Evolutionary conservation across 495 filamentous ascomycete species (phyloP).

Genomic region (Aspergillus carlsbadensis): DNA sequence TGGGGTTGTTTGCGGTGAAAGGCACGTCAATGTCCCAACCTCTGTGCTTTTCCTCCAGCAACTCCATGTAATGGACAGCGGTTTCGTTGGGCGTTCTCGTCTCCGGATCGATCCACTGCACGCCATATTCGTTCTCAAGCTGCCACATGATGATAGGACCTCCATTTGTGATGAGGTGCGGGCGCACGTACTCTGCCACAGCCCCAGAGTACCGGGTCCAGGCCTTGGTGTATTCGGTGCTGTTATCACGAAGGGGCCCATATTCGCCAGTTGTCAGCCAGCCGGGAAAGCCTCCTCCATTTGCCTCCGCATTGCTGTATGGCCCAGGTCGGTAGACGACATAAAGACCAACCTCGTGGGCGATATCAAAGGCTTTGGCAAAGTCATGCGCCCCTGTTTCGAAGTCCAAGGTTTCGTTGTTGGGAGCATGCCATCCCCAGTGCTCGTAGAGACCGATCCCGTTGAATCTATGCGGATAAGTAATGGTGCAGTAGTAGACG

Average conservation of each 20-base stretch:
- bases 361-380: conserved; percentile 65
- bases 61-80: not conserved
- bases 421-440: not conserved
- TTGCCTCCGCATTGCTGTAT: conserved; percentile 64
- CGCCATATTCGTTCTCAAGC: conserved; percentile 48
- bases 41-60: not conserved
- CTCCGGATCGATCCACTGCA: not conserved
- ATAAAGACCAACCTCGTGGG: conserved; percentile 63
- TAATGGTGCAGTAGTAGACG: too few species aligned
- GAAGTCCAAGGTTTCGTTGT: conserved; percentile 51
- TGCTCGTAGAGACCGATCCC: too few species aligned
- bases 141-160: conserved; percentile 55
- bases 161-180: conserved; percentile 51
- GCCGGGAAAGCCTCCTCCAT: conserved; percentile 57
- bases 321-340: conserved; percentile 65
- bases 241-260: conserved; percentile 48
- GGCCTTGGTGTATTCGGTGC: conserved; percentile 27
- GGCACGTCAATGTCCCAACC: conserved; percentile 49
- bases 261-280: conserved; percentile 55
- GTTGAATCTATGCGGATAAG: too few species aligned
- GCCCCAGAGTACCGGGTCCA: conserved; percentile 22
- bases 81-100: not conserved
- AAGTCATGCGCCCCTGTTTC: conserved; percentile 53
- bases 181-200: conserved; percentile 36
- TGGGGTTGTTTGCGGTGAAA: conserved; percentile 53